Percentiles rank a stretch among this genome's conserved stretches.
phyloP scores from a whole-genome alignment of 2,329 filamentous ascomycete species.

The Nemania sp. region DNA sequence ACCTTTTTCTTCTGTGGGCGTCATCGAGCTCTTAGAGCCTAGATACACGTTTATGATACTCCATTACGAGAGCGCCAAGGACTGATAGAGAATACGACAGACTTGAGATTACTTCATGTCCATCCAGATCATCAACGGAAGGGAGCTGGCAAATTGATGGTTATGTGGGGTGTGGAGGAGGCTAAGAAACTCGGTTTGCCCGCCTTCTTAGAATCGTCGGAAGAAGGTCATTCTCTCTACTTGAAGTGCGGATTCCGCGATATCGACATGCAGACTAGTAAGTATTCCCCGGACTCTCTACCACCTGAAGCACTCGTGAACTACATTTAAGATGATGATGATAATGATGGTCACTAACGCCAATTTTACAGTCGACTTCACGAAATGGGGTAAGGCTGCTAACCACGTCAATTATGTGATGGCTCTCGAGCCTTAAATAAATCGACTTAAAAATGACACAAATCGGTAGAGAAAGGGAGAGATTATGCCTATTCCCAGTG shows the following conservation, averaged over 20 bases:
- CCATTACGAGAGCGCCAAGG: not conserved
- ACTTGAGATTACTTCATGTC: constrained; percentile 55
- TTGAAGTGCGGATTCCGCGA: constrained; percentile 56
- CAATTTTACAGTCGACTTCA: constrained; percentile 44
- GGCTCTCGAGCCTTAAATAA: constrained; percentile 29
- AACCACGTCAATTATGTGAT: constrained; percentile 33
- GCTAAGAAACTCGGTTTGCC: constrained; percentile 51
- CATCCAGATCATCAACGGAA: constrained; percentile 56
- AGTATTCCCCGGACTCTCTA: not conserved
- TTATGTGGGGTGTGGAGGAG: constrained; percentile 55
- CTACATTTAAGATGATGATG: not conserved
- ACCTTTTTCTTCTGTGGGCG: not conserved
- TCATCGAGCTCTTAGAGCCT: not conserved
- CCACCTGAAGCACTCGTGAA: not conserved
- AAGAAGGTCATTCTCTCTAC: constrained; percentile 54
- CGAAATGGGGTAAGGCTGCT: constrained; percentile 47
- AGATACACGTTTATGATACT: not conserved
- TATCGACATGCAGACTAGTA: constrained; percentile 42
- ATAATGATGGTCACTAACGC: not conserved
- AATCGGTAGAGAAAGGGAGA: not conserved
- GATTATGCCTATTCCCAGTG: too few relatives aligned
- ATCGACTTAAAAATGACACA: not conserved
- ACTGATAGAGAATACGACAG: constrained; percentile 42
- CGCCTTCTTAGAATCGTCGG: constrained; percentile 55
- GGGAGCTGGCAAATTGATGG: constrained; percentile 55